Conservation (phyloP, 1,284 basidiomycete species). For the Meripilus lineatus region DNA sequence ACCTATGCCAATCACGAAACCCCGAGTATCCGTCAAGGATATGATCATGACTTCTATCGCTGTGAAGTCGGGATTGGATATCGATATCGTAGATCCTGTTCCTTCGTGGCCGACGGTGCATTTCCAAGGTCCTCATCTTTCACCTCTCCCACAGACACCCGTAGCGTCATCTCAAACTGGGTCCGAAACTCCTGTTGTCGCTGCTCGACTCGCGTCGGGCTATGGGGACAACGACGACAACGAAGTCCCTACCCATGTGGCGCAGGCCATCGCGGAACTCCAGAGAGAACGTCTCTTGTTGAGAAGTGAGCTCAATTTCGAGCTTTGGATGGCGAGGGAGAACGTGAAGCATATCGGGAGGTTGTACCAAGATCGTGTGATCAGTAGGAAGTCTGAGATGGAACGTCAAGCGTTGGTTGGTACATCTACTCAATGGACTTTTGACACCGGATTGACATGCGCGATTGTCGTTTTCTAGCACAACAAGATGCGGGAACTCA, state of each 20-base stretch:
- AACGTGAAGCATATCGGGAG: constrained; percentile 77
- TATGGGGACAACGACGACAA: constrained; percentile 3
- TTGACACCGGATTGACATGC: neutral
- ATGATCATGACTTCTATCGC: constrained; percentile 67
- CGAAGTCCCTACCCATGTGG: constrained; percentile 39
- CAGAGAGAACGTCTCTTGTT: constrained; percentile 72
- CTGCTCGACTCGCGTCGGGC: neutral
- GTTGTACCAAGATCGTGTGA: constrained; percentile 66
- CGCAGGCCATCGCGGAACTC: constrained; percentile 57
- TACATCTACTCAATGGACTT: constrained; percentile 9
- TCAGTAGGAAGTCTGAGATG: constrained; percentile 67
- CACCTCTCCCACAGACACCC: constrained; percentile 16
- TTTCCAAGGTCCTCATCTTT: constrained; percentile 15
- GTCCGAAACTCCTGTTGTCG: constrained; percentile 11
- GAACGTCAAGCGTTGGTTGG: constrained; percentile 78
- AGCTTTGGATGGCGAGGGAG: constrained; percentile 74
- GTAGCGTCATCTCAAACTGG: constrained; percentile 11
- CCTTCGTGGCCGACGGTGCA: constrained; percentile 19
- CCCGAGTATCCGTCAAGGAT: constrained; percentile 58
- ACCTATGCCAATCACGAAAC: neutral
- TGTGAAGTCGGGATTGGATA: constrained; percentile 59
- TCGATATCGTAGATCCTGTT: constrained; percentile 42
- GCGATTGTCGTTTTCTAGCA: constrained; percentile 39
- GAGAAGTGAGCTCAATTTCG: constrained; percentile 76
- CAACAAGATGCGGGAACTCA: constrained; percentile 72